Conservation (phyloP, 805 yeast species). For the Tetrapisispora taiwanensis region DNA sequence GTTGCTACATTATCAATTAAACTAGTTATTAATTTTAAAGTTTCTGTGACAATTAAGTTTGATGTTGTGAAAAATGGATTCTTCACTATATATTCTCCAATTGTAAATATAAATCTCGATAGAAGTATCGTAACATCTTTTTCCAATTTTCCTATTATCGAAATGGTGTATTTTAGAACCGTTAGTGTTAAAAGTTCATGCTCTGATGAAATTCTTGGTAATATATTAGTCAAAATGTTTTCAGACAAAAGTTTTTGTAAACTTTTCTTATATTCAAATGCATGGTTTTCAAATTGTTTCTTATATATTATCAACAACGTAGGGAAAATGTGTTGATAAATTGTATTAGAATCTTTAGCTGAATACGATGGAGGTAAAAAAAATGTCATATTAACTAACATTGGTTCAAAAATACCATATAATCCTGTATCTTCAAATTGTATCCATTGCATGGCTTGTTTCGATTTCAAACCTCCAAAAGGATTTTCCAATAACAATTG, state of each 20-base stretch:
- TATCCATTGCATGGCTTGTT: constrained; percentile 12
- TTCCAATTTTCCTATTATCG: constrained; percentile 5
- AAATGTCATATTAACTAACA: constrained; percentile 19
- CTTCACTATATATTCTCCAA: constrained; percentile 23
- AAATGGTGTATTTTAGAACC: constrained; percentile 4
- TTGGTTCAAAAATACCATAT: constrained; percentile 18
- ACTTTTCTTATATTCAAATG: constrained; percentile 4
- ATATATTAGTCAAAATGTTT: constrained; percentile 16
- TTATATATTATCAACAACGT: constrained; percentile 15
- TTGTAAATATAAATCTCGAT: constrained; percentile 18
- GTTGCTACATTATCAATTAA: constrained; percentile 9
- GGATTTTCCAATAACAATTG: constrained; percentile 12
- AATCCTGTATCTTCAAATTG: constrained; percentile 20
- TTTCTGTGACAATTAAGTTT: constrained; percentile 8
- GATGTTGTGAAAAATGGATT: constrained; percentile 22
- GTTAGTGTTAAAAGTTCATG: constrained; percentile 13
- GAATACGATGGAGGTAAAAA: constrained; percentile 22
- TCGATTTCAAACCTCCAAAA: constrained; percentile 5
- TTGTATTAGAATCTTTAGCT: constrained; percentile 8
- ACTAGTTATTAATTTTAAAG: constrained; percentile 6
- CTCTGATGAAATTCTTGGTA: constrained; percentile 20
- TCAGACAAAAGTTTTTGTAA: constrained; percentile 17
- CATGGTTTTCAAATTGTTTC: constrained; percentile 7
- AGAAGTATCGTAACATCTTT: constrained; percentile 10
- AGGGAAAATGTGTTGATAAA: constrained; percentile 17